Evolutionary conservation across 352 stramenopile genomes (phyloP), one percentile per base, ranked within the genome.

Genomic region (Peronosclerospora sorghi): DNA sequence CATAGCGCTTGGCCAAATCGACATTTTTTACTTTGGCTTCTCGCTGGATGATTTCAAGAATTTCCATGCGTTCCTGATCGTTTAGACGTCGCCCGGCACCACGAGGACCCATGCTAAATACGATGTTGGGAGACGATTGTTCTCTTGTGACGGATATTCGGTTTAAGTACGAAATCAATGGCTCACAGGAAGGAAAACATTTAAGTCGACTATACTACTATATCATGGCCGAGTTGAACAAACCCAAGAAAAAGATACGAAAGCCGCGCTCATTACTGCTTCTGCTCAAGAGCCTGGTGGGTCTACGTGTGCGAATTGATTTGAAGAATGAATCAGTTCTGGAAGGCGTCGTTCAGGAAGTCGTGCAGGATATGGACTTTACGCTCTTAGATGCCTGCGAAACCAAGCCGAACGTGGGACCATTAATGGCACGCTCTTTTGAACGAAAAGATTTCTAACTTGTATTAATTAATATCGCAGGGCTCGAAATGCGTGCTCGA

Each of bases 11-110:
- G 17, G 77, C 81, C 14, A 93, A 58, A 46, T 87, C 73, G 38
- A 91, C 80, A 44, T 89, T 90, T 62, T 89, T 87, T 21, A 90
- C 74, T 57, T 89, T 90, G 39, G 56, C 48, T 49, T 89, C 80
- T n/a, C 66, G 68, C 42, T 79, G 66, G 28, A 88, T 62, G 43
- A 83, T 80, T 45, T 88, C 72, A 40, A 93, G 63, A 50, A 93
- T 93, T 57, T 93, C 77, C 77, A 93, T 93, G 59, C 80, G 80
- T 62, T 93, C 69, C 56, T 93, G 78, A 71, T 93, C 80, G 51
- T 85, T 93, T 50, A 93, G 61, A 1, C 80, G 77, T 23, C 77
- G 70, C 40, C 80, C 80, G 10, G 78, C 75, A 4, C 80, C 80
- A 48, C 80, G 72, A 62, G 50, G 64, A 49, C 78, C 78, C 78